Evolutionary conservation across 331 rosid species (phyloP), one percentile per base, ranked within the genome.

Genomic region (Phaseolus coccineus): DNA sequence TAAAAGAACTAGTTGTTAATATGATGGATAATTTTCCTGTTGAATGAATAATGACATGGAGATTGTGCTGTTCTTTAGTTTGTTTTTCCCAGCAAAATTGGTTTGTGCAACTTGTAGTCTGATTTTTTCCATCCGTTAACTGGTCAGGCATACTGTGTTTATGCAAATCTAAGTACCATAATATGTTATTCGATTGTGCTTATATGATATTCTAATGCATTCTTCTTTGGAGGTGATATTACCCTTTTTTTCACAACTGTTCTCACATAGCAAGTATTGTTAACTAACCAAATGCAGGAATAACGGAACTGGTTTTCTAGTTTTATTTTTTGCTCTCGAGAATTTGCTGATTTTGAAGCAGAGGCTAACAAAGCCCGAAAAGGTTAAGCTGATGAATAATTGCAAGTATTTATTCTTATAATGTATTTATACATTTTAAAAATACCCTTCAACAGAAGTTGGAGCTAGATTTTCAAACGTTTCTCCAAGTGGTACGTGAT

Each of bases 11-110:
- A 57, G 74, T 37, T 68, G 69, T 67, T 58, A 12, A 42, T 61
- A 53, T 52, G 33, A 30, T 37, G 33, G 58, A 31, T 63, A 28
- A 65, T 70, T 65, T 70, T 28, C 47, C 4, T 48, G 70, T 73
- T 63, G 69, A 63, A 63, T 37, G 67, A 74, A 74, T 53, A 79
- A 67, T 67, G 63, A 44, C 33, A 40, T 42, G 67, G 70, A 73
- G 39, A 77, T 39, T 61, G 64, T 68, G 64, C 40, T 57, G 67
- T 51, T 63, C 52, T 65, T 52, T 58, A 35, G 61, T 50, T 35
- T 44, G 11, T 68, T 4, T 48, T 64, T 78, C 35, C 24, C 19
- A 25, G 16, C 51, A 30, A 59, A 28, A 11, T 55, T 47, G 24
- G 68, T 47, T 66, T 70, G 35, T 64, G 80, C 65, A 56, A 65